Base-by-base conservation (phyloP, 2,329 filamentous ascomycete species). In the Diaporthe longicolla region DNA sequence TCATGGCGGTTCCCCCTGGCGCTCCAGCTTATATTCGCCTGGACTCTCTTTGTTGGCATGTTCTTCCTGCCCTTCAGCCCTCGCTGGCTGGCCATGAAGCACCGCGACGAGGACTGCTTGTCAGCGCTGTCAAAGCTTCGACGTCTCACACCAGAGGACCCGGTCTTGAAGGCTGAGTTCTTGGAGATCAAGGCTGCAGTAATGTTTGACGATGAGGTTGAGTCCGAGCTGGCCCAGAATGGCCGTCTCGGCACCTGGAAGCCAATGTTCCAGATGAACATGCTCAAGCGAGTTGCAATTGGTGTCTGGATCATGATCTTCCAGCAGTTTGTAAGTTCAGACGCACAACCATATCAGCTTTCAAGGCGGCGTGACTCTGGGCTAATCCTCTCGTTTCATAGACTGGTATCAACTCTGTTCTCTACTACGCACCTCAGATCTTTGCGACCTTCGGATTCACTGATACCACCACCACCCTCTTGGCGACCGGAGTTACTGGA, bases 171-270 rank as follows among this genome's bases (percentile, higher is more conserved):
- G n/a, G 71, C 77, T 29, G 80, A 81, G 69, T 79, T 77, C 63
- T 76, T 80, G 21, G 79, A 80, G 71, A 81, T 81, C 73, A 79
- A 79, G 35, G 79, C 78, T 1, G 74, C 76, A 17, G 69, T 78
- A 15, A 75, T 78, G 24, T 79, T 80, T 35, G 79, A 81, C 48
- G 74, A 77, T 54, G 76, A 78, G 55, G 72, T 76, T 29, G 75
- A 76, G 40, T 63, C 63, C 0, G 72, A 75, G 24, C 73, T 73
- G 1, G 57, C 59, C 24, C 40, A 63, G 8, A 59, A 29, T 1
- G 73, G 72, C 26, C 55, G 58, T 4, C 59, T 76, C 13, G 70
- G 69, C 11, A 61, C 70, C 29, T 77, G 76, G 76, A 76, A 76
- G 35, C 76, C 76, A 59, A 74, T 79, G 13, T 72, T 77, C 73